These are phyloP conservation scores for Nakazawaea siamensis DNA, from an alignment of 805 yeast genomes.

Conservation along the genomic window DNA sequence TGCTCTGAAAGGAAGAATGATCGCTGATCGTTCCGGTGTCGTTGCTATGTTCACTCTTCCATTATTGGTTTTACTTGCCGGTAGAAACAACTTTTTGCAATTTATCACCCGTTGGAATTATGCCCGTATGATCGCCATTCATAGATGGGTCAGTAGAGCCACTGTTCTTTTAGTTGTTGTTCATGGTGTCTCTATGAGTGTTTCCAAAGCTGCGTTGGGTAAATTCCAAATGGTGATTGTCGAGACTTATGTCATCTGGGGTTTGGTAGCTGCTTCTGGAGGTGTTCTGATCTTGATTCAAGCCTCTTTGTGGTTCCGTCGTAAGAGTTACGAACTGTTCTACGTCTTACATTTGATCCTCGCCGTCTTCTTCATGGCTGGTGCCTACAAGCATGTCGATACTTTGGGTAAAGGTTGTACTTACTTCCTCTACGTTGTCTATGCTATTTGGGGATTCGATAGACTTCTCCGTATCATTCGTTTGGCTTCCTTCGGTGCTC, in stretches of 20 bases:
- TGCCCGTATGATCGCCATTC: slow-evolving; percentile 47
- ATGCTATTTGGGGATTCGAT: slow-evolving; percentile 26
- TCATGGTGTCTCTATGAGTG: slow-evolving; percentile 29
- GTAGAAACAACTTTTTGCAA: slow-evolving; percentile 54
- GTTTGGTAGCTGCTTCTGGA: slow-evolving; percentile 21
- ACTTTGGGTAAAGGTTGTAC: background rate
- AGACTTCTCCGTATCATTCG: slow-evolving; percentile 27
- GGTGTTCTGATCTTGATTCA: slow-evolving; percentile 28
- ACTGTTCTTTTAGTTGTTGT: slow-evolving; percentile 31
- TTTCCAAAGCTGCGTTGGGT: slow-evolving; percentile 17
- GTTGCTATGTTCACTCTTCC: slow-evolving; percentile 41
- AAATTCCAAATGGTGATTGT: slow-evolving; percentile 10
- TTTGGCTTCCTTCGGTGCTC: slow-evolving; percentile 27
- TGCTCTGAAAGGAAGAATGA: slow-evolving; percentile 23
- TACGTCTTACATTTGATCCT: slow-evolving; percentile 29
- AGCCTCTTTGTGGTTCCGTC: slow-evolving; percentile 31
- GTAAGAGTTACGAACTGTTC: slow-evolving; percentile 34
- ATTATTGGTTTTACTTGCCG: slow-evolving; percentile 46
- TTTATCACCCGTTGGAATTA: slow-evolving; percentile 53
- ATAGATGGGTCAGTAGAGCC: slow-evolving; percentile 48
- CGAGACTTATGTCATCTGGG: slow-evolving; percentile 18
- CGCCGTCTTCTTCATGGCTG: slow-evolving; percentile 31
- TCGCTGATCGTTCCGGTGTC: slow-evolving; percentile 47
- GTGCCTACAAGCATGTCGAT: slow-evolving; percentile 32
- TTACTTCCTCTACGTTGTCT: slow-evolving; percentile 3